A percentile compares a stretch with the other conserved stretches of the same genome.
phyloP scores from a whole-genome alignment of 306 rosid species.

The Pterocarpus macrocarpus region DNA sequence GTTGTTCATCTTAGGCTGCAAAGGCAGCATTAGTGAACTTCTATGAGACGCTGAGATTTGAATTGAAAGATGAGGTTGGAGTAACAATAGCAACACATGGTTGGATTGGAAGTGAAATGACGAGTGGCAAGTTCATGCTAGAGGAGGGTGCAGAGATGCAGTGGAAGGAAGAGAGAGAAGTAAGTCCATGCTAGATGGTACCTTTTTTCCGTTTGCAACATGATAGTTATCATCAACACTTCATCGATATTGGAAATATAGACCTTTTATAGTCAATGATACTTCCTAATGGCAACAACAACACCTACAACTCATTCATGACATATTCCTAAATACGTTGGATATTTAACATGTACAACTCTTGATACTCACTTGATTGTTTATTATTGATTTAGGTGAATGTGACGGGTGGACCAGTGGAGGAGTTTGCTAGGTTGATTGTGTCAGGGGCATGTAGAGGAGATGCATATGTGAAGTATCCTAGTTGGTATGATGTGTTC shows the following conservation, averaged over 20 bases:
- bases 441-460: constrained; percentile 84
- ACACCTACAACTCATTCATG: too few species aligned
- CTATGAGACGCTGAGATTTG: constrained; percentile 85
- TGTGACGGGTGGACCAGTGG: constrained; percentile 66
- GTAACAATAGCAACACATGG: constrained; percentile 90
- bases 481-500: constrained; percentile 87
- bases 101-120: constrained; percentile 84
- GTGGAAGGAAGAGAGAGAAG: constrained; percentile 95
- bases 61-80: constrained; percentile 77
- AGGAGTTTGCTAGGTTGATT: constrained; percentile 80
- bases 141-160: constrained; percentile 94
- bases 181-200: constrained; percentile 20
- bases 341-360: too few species aligned
- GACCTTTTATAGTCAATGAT: not conserved
- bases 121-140: constrained; percentile 83
- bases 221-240: not conserved
- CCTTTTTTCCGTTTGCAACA: not conserved
- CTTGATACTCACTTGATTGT: not conserved
- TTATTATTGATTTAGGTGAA: constrained; percentile 56
- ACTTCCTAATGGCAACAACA: not conserved
- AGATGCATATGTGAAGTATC: constrained; percentile 73
- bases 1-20: constrained; percentile 62
- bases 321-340: too few species aligned
- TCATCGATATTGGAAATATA: not conserved
- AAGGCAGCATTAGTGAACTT: constrained; percentile 84